These are phyloP conservation scores for Rhodosporidiobolus odoratus DNA, from an alignment of 768 basidiomycete genomes.

Conservation along the genomic window DNA sequence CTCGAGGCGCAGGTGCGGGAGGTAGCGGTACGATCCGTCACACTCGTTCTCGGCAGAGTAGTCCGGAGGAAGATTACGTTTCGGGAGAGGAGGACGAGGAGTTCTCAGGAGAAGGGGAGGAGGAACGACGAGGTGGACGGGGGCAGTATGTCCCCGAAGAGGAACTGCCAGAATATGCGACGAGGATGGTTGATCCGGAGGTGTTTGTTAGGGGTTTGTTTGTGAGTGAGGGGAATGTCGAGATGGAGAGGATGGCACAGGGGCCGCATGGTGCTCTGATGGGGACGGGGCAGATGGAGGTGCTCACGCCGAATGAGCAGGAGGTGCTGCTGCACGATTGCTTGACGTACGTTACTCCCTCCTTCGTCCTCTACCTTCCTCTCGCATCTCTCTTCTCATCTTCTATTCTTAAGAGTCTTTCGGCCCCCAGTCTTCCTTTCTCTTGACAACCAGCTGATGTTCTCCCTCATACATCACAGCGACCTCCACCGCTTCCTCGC, in stretches of 20 bases:
- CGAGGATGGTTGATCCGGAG: conserved; percentile 33
- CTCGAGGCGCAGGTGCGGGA: neutral
- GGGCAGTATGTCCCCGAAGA: conserved; percentile 10
- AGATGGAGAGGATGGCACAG: conserved; percentile 17
- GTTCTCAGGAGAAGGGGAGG: neutral
- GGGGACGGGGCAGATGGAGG: conserved; percentile 6
- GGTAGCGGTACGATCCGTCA: neutral
- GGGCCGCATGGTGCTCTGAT: neutral
- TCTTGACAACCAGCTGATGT: neutral
- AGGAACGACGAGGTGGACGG: neutral
- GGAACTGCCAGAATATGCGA: conserved; percentile 30
- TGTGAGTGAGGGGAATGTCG: conserved; percentile 25
- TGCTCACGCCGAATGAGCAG: conserved; percentile 37
- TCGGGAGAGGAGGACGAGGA: neutral
- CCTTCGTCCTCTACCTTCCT: neutral
- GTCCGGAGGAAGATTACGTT: conserved; percentile 8
- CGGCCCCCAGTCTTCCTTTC: neutral
- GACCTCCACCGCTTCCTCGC: conserved; percentile 42
- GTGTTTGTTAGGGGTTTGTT: conserved; percentile 25
- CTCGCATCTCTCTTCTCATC: neutral
- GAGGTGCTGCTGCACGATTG: conserved; percentile 41
- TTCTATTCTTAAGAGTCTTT: neutral
- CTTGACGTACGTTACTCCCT: conserved; percentile 24
- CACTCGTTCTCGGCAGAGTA: conserved; percentile 10
- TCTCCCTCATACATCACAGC: conserved; percentile 3